A percentile compares a stretch with the other conserved stretches of the same genome.
These are phyloP conservation scores for Melastoma candidum DNA, from an alignment of 441 rosid species.

Conservation along the genomic window DNA sequence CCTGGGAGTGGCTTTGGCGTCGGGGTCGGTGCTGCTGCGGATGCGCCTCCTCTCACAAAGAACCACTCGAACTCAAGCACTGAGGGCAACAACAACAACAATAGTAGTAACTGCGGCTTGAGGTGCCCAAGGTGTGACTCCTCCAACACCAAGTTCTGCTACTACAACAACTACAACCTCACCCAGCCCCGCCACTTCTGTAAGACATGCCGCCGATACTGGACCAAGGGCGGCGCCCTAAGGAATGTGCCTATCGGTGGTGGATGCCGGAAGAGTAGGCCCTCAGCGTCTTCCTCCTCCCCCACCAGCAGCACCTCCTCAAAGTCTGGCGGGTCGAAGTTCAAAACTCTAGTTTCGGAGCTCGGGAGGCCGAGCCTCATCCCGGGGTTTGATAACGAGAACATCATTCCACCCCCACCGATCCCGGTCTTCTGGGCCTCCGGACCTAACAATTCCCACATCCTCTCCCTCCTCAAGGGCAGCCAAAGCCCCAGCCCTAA, in stretches of 20 bases:
- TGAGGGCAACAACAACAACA: constrained; percentile 28
- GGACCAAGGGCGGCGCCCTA: constrained; percentile 76
- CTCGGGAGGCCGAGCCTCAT: constrained; percentile 31
- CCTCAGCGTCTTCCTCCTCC: constrained; percentile 27
- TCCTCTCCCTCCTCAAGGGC: constrained; percentile 38
- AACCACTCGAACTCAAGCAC: constrained; percentile 4
- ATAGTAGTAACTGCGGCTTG: constrained; percentile 7
- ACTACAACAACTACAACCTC: constrained; percentile 77
- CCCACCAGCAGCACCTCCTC: constrained; percentile 8
- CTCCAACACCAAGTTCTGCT: constrained; percentile 67
- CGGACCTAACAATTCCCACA: constrained; percentile 35
- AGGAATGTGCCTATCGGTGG: constrained; percentile 77
- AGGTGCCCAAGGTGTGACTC: constrained; percentile 75
- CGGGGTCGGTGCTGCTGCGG: constrained; percentile 2
- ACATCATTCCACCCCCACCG: constrained; percentile 13
- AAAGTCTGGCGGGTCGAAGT: constrained; percentile 24
- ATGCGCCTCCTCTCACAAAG: constrained; percentile 12
- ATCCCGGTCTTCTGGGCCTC: constrained; percentile 45
- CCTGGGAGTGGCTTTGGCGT: constrained; percentile 3
- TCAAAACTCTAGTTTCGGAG: constrained; percentile 37
- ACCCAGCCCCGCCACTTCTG: constrained; percentile 83
- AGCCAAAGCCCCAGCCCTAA: constrained; percentile 39
- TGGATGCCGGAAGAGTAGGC: constrained; percentile 63
- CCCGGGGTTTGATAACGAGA: constrained; percentile 33
- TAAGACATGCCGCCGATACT: constrained; percentile 79